Percentiles rank a stretch among this genome's conserved stretches.
Conservation (phyloP, 2,329 filamentous ascomycete genomes). For the Lachnellula occidentalis region DNA sequence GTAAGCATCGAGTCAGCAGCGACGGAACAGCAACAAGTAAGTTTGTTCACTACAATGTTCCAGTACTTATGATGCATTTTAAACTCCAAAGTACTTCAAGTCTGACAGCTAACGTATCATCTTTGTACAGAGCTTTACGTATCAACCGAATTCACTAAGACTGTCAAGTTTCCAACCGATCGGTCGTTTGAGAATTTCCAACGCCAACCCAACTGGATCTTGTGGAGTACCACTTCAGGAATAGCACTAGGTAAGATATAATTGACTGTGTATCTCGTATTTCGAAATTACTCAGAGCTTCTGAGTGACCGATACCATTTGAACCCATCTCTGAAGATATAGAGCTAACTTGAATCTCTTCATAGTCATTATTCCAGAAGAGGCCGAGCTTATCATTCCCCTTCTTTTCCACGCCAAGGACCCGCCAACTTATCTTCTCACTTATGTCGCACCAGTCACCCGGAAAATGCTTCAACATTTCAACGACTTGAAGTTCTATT, state of each 20-base stretch:
- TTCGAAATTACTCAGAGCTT: too few relatives aligned
- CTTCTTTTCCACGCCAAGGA: conserved; percentile 29
- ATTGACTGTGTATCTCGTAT: background rate
- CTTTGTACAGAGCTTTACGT: conserved; percentile 30
- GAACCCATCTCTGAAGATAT: too few relatives aligned
- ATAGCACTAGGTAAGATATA: conserved; percentile 33
- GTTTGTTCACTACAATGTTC: background rate
- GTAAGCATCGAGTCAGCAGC: conserved; percentile 29
- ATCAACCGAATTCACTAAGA: conserved; percentile 44
- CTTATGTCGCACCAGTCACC: conserved; percentile 56
- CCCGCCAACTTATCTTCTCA: conserved; percentile 40
- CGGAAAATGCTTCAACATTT: conserved; percentile 52
- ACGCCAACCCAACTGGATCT: conserved; percentile 54
- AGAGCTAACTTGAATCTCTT: too few relatives aligned
- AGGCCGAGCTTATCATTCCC: conserved; percentile 51
- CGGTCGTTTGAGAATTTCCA: conserved; percentile 39
- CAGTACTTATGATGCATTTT: background rate
- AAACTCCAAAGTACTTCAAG: background rate
- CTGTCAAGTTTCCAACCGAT: conserved; percentile 33
- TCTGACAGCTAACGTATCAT: background rate
- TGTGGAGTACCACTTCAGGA: conserved; percentile 45
- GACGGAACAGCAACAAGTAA: conserved; percentile 17
- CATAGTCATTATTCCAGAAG: conserved; percentile 57
- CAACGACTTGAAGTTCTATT: conserved; percentile 47
- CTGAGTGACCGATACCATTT: too few relatives aligned